These are phyloP conservation scores for Acanthamoeba culbertsoni DNA, from an alignment of 208 protist genomes.

Conservation along the genomic window DNA sequence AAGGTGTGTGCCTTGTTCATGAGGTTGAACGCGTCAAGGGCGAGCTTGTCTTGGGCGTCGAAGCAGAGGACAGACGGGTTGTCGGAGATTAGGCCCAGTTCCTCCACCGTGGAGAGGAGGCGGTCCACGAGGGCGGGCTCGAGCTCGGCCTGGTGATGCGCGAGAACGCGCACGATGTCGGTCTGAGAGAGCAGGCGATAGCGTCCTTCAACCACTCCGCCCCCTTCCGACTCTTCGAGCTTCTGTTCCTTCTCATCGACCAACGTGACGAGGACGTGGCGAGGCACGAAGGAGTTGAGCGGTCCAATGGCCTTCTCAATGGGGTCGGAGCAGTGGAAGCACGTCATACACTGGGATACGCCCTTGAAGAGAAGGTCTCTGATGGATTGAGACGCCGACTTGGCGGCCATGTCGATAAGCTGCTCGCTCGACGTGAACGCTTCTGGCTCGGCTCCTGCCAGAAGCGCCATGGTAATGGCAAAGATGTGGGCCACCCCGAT, in stretches of 20 bases:
- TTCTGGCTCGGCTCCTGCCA: not conserved
- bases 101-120: not conserved
- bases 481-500: not conserved
- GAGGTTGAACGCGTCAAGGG: not conserved
- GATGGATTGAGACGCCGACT: not conserved
- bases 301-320: not conserved
- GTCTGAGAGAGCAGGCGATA: slow-evolving; percentile 23
- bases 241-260: not conserved
- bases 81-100: not conserved
- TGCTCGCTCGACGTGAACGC: not conserved
- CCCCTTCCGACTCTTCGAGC: not conserved
- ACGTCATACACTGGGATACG: not conserved
- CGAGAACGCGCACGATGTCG: not conserved
- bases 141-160: not conserved
- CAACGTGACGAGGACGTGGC: not conserved
- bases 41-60: not conserved
- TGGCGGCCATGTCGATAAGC: not conserved
- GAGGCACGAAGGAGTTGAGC: not conserved
- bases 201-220: not conserved
- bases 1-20: not conserved
- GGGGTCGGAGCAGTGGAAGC: slow-evolving; percentile 1
- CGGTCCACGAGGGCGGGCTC: not conserved
- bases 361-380: not conserved
- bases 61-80: not conserved
- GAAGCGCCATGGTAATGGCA: not conserved